These are phyloP conservation scores for Eucalyptus viminalis DNA, from an alignment of 345 rosid genomes.

Conservation along the genomic window DNA sequence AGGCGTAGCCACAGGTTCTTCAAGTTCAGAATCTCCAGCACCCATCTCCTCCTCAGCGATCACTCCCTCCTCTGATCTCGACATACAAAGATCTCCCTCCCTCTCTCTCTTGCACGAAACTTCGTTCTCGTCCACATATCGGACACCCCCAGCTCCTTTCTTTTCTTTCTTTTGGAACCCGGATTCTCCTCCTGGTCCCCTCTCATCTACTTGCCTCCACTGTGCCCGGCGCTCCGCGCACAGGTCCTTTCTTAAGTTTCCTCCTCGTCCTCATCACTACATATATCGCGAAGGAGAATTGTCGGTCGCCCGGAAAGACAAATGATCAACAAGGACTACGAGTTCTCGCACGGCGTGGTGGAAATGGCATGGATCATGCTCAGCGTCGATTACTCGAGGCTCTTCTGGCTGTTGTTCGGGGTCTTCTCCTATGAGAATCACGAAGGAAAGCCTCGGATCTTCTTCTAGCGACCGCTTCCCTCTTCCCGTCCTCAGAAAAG, in stretches of 20 bases:
- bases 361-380: conserved; percentile 78
- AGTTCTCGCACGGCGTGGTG: conserved; percentile 11
- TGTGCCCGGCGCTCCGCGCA: not conserved
- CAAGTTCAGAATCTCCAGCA: conserved; percentile 43
- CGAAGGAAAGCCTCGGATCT: conserved; percentile 80
- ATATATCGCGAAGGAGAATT: not conserved
- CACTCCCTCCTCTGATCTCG: not conserved
- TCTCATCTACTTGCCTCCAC: not conserved
- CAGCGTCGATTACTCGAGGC: conserved; percentile 56
- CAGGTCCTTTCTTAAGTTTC: not conserved
- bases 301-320: not conserved
- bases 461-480: conserved; percentile 27
- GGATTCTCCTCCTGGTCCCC: not conserved
- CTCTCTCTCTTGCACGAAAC: not conserved
- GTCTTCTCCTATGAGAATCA: conserved; percentile 83
- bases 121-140: not conserved
- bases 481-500: not conserved
- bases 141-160: not conserved
- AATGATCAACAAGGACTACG: conserved; percentile 57
- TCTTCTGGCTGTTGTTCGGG: conserved; percentile 65
- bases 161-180: not conserved
- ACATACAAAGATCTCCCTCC: not conserved
- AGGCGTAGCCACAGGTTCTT: conserved; percentile 54
- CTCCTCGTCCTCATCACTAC: not conserved
- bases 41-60: not conserved